These are phyloP conservation scores for Exophiala xenobiotica DNA, from an alignment of 2,329 filamentous ascomycete species.

Conservation along the genomic window DNA sequence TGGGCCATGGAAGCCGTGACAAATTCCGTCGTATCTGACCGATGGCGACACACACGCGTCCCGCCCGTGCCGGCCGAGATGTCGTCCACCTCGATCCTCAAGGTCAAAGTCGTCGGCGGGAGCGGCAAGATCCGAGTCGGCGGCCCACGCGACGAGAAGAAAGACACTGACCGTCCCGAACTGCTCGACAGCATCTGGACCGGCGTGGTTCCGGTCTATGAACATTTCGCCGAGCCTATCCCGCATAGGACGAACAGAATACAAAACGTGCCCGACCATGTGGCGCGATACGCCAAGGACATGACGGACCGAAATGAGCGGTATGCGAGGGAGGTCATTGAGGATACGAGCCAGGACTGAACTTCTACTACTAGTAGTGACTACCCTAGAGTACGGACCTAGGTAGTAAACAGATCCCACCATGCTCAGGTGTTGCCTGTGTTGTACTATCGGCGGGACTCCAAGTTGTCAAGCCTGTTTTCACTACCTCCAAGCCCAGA, in stretches of 20 bases:
- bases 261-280: conserved; percentile 59
- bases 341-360: conserved; percentile 22
- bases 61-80: conserved; percentile 73
- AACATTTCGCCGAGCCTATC: conserved; percentile 63
- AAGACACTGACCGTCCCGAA: conserved; percentile 52
- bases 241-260: conserved; percentile 60
- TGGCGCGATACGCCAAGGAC: conserved; percentile 53
- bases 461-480: too few species aligned
- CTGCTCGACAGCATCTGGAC: conserved; percentile 56
- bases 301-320: conserved; percentile 46
- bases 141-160: conserved; percentile 58
- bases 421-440: too few species aligned
- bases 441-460: too few species aligned
- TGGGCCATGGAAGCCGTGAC: conserved; percentile 79
- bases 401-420: too few species aligned
- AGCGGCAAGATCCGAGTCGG: conserved; percentile 73
- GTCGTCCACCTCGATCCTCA: conserved; percentile 69
- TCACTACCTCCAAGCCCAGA: too few species aligned
- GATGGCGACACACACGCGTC: conserved; percentile 67
- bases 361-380: too few species aligned
- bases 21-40: conserved; percentile 67
- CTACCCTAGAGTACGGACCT: too few species aligned
- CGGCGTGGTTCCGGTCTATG: conserved; percentile 63
- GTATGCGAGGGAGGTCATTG: conserved; percentile 39
- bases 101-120: conserved; percentile 65